These are phyloP conservation scores for Chondrostereum purpureum DNA, from an alignment of 1,284 basidiomycete genomes.

Conservation along the genomic window DNA sequence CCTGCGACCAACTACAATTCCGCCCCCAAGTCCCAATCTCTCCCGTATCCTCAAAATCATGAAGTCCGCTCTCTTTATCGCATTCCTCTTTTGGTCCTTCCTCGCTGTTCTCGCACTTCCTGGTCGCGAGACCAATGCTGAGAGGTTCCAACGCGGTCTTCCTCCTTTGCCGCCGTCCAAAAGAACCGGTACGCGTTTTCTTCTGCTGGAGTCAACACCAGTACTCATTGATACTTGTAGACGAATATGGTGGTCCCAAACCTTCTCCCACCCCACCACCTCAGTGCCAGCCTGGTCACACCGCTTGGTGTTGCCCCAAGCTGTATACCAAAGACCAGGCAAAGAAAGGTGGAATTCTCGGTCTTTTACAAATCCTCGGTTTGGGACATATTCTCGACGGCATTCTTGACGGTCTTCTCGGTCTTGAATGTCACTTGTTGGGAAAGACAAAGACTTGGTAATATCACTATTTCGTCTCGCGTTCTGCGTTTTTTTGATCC, in stretches of 20 bases:
- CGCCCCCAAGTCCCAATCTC: too few species aligned
- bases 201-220: slow-evolving; percentile 1
- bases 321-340: not conserved
- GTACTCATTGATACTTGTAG: too few species aligned
- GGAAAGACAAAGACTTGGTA: not conserved
- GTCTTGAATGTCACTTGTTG: not conserved
- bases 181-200: slow-evolving; percentile 11
- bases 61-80: slow-evolving; percentile 36
- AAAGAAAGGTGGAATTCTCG: not conserved
- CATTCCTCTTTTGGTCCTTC: slow-evolving; percentile 27
- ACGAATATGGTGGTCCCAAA: too few species aligned
- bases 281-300: not conserved
- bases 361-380: not conserved
- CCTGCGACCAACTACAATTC: too few species aligned
- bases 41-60: slow-evolving; percentile 21
- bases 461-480: too few species aligned
- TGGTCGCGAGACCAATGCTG: slow-evolving; percentile 40
- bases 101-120: slow-evolving; percentile 24
- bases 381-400: not conserved
- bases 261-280: slow-evolving; percentile 6
- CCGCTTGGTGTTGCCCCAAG: not conserved
- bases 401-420: not conserved
- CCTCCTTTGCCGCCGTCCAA: slow-evolving; percentile 26
- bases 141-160: slow-evolving; percentile 45
- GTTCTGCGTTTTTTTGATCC: too few species aligned